Evolutionary conservation across 306 rosid genomes (phyloP).

Genomic region (Parietaria judaica): DNA sequence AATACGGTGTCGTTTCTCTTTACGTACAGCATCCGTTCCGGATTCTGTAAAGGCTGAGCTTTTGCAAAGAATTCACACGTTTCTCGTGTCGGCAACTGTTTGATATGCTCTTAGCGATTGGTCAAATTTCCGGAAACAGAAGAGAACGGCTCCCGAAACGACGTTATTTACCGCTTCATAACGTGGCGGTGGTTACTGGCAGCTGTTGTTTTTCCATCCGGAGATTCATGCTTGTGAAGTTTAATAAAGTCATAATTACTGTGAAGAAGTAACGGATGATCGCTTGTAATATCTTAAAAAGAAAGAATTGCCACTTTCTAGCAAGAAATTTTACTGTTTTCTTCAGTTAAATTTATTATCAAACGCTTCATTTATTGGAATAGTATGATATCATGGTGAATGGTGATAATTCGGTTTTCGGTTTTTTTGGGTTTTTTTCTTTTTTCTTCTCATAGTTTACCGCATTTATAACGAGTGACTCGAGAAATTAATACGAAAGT

Average conservation of each 20-base stretch:
- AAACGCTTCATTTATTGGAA: too few species aligned
- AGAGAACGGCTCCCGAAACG: not conserved
- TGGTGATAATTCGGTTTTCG: too few species aligned
- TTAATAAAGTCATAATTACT: not conserved
- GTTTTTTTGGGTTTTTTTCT: too few species aligned
- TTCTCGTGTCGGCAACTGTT: constrained; percentile 58
- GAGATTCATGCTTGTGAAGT: not conserved
- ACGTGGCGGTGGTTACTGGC: not conserved
- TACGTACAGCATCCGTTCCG: constrained; percentile 61
- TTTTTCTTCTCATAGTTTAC: too few species aligned
- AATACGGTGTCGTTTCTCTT: not conserved
- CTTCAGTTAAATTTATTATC: not conserved
- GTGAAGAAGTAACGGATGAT: not conserved
- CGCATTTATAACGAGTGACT: too few species aligned
- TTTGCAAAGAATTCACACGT: constrained; percentile 63
- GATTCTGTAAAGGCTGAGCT: constrained; percentile 83
- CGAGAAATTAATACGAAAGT: too few species aligned
- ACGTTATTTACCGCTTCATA: not conserved
- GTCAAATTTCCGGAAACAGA: not conserved
- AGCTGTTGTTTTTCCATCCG: not conserved
- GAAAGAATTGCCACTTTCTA: not conserved
- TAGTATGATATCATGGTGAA: too few species aligned
- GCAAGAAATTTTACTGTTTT: not conserved
- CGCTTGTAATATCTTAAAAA: not conserved
- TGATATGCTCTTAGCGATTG: constrained; percentile 15